phyloP scores from a whole-genome alignment of 1,284 basidiomycete genomes.

The Ceratobasidium sp. region DNA sequence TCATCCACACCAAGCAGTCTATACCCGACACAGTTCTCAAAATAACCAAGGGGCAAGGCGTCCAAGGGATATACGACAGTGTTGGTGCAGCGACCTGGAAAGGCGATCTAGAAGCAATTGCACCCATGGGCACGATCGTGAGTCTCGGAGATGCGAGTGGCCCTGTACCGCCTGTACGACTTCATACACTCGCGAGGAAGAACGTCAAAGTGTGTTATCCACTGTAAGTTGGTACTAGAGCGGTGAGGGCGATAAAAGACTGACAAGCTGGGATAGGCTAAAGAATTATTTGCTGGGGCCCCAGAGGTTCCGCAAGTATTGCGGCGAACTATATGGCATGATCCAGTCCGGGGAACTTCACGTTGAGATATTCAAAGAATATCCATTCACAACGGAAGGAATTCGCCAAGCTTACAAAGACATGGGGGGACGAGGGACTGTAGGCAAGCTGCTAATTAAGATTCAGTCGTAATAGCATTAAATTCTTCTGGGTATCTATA shows the following conservation, averaged over 20 bases:
- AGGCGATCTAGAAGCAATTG: slow-evolving; percentile 80
- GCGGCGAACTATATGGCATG: slow-evolving; percentile 73
- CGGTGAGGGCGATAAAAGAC: not conserved
- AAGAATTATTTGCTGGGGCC: slow-evolving; percentile 72
- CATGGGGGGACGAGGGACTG: slow-evolving; percentile 77
- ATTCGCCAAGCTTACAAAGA: slow-evolving; percentile 82
- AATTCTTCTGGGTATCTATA: too few relatives aligned
- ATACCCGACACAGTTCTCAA: slow-evolving; percentile 76
- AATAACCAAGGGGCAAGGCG: slow-evolving; percentile 84
- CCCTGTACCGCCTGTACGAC: slow-evolving; percentile 74
- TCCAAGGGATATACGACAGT: slow-evolving; percentile 90
- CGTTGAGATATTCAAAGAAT: slow-evolving; percentile 80
- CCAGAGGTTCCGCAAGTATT: slow-evolving; percentile 76
- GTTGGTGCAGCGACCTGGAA: slow-evolving; percentile 83
- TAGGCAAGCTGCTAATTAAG: slow-evolving; percentile 85
- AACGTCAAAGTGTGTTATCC: slow-evolving; percentile 84
- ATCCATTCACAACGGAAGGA: slow-evolving; percentile 85
- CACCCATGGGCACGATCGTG: slow-evolving; percentile 85
- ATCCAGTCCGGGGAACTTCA: slow-evolving; percentile 71
- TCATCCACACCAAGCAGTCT: slow-evolving; percentile 76
- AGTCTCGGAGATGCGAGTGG: slow-evolving; percentile 93
- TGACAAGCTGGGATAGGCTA: slow-evolving; percentile 44
- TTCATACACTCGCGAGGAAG: slow-evolving; percentile 81
- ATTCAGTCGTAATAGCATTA: too few relatives aligned
- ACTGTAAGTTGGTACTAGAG: slow-evolving; percentile 60